Percentiles rank a stretch among this genome's conserved stretches.
These are phyloP conservation scores for Colletotrichum cordylinicola DNA, from an alignment of 2,329 filamentous ascomycete genomes.

Conservation along the genomic window DNA sequence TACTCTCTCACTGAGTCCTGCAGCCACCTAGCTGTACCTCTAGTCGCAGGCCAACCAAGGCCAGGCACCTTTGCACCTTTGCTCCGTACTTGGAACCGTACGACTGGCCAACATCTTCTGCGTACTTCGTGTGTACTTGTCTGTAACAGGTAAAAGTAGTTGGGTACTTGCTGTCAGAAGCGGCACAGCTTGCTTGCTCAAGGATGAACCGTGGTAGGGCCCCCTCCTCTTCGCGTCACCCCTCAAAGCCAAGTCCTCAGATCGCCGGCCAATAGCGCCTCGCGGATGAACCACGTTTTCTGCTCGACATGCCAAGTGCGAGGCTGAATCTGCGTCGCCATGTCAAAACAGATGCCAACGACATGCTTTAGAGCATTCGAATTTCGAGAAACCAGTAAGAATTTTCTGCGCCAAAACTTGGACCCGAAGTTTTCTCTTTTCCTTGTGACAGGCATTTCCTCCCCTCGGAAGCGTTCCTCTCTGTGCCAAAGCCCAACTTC, in stretches of 20 bases:
- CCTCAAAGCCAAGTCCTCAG: constrained; percentile 18
- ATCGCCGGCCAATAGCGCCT: constrained; percentile 23
- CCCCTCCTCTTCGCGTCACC: background rate
- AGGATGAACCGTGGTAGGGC: constrained; percentile 10
- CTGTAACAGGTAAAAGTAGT: background rate
- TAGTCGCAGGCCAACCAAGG: background rate
- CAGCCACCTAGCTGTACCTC: background rate
- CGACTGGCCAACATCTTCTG: background rate
- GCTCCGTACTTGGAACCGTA: background rate
- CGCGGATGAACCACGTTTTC: constrained; percentile 26
- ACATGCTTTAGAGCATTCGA: background rate
- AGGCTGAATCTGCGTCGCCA: constrained; percentile 25
- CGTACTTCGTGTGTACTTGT: background rate
- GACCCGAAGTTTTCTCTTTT: background rate
- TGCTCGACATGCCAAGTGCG: constrained; percentile 26
- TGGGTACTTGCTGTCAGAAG: background rate
- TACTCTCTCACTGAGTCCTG: background rate
- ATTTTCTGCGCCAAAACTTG: background rate
- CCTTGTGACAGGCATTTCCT: background rate
- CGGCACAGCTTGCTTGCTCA: background rate
- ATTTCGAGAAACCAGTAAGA: background rate
- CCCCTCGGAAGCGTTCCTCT: background rate
- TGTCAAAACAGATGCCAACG: background rate
- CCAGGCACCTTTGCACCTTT: background rate
- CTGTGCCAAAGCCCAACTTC: background rate